Base-by-base conservation (phyloP, 352 stramenopile species). In the Globisporangium yorkense region DNA sequence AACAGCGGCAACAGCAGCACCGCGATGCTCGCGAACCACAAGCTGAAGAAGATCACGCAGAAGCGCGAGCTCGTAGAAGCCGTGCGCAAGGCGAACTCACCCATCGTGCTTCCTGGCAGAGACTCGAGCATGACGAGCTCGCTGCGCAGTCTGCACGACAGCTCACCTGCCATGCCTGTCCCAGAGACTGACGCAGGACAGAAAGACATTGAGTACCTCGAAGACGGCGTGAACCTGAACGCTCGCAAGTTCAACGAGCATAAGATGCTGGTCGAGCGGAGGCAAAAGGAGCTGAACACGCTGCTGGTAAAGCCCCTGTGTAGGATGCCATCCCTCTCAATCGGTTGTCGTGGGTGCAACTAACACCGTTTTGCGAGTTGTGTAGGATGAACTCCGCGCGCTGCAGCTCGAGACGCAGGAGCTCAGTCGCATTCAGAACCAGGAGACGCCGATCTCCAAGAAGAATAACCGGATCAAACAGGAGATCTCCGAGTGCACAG, bases 211-310 rank as follows among this genome's bases (percentile, higher is more conserved):
- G 77, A 88, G 49, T 71, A 35, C 35, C 54, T 94, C 16, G 80
- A 89, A 59, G 82, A 91, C 57, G 76, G 82, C 20, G 81, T 94
- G 13, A 74, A 89, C 43, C 43, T 68, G 1, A 90, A 88, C 43
- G 84, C 76, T 0, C 66, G 82, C 33, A 90, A 89, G 66, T 94
- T 84, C 61, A 94, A 94, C 41, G 84, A 94, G 40, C 71, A 84
- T 44, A 89, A 88, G 60, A 76, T 87, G 20, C 66, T 78, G 52
- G 76, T 75, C 4, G 82, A 89, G 39, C 62, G 72, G 16, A 74
- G 69, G 35, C 79, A 94, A 40, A 71, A 76, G 13, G 84, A 94
- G 50, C 68, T 94, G 40, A 75, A 81, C 56, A 39, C 51, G 12
- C 56, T 93, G 5, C 60, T 89, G 67, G 77, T 86, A 64, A 8